Base-by-base conservation (phyloP, 1,284 basidiomycete genomes). In the Pseudozyma hubeiensis region DNA sequence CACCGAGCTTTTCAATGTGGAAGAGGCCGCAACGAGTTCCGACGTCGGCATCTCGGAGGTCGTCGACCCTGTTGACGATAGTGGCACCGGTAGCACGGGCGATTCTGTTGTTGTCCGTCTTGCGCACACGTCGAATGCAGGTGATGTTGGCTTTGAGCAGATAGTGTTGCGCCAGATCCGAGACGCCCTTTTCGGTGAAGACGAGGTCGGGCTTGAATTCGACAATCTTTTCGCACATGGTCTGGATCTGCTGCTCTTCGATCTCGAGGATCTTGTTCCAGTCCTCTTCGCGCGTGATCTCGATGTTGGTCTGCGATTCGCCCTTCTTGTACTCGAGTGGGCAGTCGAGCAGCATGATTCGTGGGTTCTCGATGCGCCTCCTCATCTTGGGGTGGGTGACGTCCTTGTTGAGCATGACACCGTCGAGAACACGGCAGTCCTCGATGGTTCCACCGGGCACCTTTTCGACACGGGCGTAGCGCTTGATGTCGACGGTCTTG, bases 271-370 rank as follows among this genome's bases (percentile, higher is more conserved):
- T 91, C 58, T 93, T 87, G 72, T 92, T 91, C 93, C 94, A 99
- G 85, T 99, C 95, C 46, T 89, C 89, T 87, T 97, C 95, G 85
- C 93, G 93, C 37, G 91, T 91, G 79, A 99, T 94, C 87, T 99
- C 96, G 87, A 99, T 99, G 86, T 98, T 97, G 70, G 97, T 99
- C 86, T 99, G 96, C 70, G 89, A 91, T 87, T 99, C 97, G 46
- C 96, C 96, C 88, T 98, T 99, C 87, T 98, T 99, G 88, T 99
- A 98, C 87, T 99, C 97, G 60, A 98, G 87, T 16, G 96, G 94
- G 86, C 95, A 99, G 86, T 99, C 96, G 59, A 99, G 88, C 49
- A 99, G 86, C 34, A 98, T 87, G 68, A 98, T 92, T 24, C 95
- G 87, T 6, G 96, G 97, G 80, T 94, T 93, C 75, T 89, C 89